A percentile compares a stretch with the other conserved stretches of the same genome.
Conservation (phyloP, 192 early-diverging fungal genomes). For the Chytriomyces sp. region DNA sequence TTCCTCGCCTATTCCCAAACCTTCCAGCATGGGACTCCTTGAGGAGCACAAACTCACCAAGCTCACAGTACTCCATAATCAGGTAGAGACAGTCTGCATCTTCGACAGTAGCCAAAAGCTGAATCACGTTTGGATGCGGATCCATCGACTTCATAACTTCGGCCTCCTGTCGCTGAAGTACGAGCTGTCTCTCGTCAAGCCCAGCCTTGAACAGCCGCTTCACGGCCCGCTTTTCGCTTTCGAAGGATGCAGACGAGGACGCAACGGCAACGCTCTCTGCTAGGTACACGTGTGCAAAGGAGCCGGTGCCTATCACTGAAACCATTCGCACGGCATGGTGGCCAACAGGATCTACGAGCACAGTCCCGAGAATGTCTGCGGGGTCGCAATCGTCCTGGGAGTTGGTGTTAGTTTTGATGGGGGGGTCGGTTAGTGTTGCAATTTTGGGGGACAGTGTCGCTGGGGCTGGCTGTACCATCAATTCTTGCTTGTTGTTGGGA, state of each 20-base stretch:
- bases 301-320: slow-evolving; percentile 50
- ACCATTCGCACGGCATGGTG: slow-evolving; percentile 34
- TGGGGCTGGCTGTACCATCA: not conserved
- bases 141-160: slow-evolving; percentile 35
- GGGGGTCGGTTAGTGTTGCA: too few species aligned
- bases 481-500: not conserved
- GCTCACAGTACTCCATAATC: slow-evolving; percentile 45
- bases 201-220: slow-evolving; percentile 45
- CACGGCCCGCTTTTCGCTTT: slow-evolving; percentile 34
- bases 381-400: slow-evolving; percentile 33
- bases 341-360: slow-evolving; percentile 31
- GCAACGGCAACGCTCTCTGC: slow-evolving; percentile 34
- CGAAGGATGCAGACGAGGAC: not conserved
- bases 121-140: slow-evolving; percentile 37
- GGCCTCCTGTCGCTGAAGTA: slow-evolving; percentile 42
- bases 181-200: slow-evolving; percentile 38
- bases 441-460: not conserved
- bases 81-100: slow-evolving; percentile 43
- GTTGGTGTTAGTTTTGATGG: too few species aligned
- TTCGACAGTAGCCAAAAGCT: slow-evolving; percentile 38
- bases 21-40: too few species aligned
- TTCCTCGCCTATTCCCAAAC: too few species aligned
- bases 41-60: slow-evolving; percentile 14
- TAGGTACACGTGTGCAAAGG: slow-evolving; percentile 54
- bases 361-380: slow-evolving; percentile 29